Evolutionary conservation across 768 basidiomycete species (phyloP), one percentile per base, ranked within the genome.

Genomic region (Hemileccinum impolitum): DNA sequence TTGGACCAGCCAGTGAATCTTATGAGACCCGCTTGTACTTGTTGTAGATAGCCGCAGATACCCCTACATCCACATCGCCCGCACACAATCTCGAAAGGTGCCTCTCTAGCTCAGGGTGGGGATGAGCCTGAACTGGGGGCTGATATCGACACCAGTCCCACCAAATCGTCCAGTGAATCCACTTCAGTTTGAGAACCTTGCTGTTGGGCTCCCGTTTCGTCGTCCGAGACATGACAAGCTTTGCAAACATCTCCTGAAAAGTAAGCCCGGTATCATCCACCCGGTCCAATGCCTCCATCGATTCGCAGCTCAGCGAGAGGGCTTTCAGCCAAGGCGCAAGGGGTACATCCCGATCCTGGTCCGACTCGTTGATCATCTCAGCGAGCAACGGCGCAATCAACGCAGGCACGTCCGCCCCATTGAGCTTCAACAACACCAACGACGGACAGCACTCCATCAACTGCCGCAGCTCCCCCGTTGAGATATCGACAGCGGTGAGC

Each of bases 161-260:
- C 64, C 64, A 65, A 4, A 65, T 54, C 51, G 64, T 65, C 64
- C 64, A 65, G 35, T 65, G 64, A 37, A 65, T 64, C 64, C 64
- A 65, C 17, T 58, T 65, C 21, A 65, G 37, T 19, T 34, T 54
- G 19, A 65, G 60, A 17, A 66, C 64, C 45, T 54, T 65, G 62
- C 62, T 48, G 28, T 45, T 53, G 0, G 39, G 28, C 12, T 60
- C 60, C 30, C 64, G 60, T 32, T 36, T 43, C 48, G 58, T 53
- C 39, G 64, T 65, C 41, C 64, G 64, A 12, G 64, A 65, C 34
- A 45, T 18, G 9, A 65, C 62, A 2, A 66, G 43, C 17, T 7
- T 54, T 12, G 45, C 23, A 54, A 65, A 66, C 15, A 55, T 56
- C 21, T 62, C 53, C 54, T 60, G 64, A 39, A 65, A 65, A 15